Percentiles rank a stretch among this genome's conserved stretches.
Conservation (phyloP, 2,329 filamentous ascomycete species). For the Fusarium dlaminii region DNA sequence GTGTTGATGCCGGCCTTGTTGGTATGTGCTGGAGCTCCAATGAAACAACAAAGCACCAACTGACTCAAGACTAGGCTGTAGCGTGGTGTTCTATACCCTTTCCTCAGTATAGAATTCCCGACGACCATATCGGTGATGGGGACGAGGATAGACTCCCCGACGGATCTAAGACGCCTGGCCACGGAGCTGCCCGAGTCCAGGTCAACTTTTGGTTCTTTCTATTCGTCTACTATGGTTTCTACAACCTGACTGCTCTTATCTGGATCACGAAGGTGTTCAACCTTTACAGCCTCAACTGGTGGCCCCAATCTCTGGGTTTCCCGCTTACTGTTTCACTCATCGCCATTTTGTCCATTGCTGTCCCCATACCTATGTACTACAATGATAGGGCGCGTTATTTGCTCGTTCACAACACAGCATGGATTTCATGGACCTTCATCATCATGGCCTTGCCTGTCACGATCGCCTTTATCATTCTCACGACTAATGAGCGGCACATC, state of each 20-base stretch:
- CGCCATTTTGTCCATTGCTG: conserved; percentile 66
- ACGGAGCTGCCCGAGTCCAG: conserved; percentile 70
- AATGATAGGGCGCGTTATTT: conserved; percentile 62
- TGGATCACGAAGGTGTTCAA: conserved; percentile 80
- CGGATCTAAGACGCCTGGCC: conserved; percentile 63
- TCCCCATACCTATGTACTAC: conserved; percentile 69
- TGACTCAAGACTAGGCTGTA: conserved; percentile 58
- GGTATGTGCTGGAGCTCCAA: conserved; percentile 52
- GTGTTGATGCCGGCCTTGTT: conserved; percentile 69
- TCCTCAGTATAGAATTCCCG: conserved; percentile 67
- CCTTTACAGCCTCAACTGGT: conserved; percentile 77
- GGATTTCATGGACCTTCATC: conserved; percentile 76
- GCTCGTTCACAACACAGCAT: conserved; percentile 71
- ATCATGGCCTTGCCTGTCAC: conserved; percentile 76
- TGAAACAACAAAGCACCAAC: background rate
- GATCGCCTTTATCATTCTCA: conserved; percentile 71
- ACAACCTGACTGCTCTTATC: conserved; percentile 72
- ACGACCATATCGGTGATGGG: conserved; percentile 56
- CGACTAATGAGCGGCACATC: conserved; percentile 71
- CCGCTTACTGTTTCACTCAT: conserved; percentile 71
- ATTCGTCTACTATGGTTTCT: conserved; percentile 75
- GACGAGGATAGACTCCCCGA: conserved; percentile 39
- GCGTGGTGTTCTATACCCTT: conserved; percentile 73
- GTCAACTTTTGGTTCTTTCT: conserved; percentile 79
- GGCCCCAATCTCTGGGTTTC: conserved; percentile 71